Base-by-base conservation (phyloP, 768 basidiomycete species). In the Galerina marginata region DNA sequence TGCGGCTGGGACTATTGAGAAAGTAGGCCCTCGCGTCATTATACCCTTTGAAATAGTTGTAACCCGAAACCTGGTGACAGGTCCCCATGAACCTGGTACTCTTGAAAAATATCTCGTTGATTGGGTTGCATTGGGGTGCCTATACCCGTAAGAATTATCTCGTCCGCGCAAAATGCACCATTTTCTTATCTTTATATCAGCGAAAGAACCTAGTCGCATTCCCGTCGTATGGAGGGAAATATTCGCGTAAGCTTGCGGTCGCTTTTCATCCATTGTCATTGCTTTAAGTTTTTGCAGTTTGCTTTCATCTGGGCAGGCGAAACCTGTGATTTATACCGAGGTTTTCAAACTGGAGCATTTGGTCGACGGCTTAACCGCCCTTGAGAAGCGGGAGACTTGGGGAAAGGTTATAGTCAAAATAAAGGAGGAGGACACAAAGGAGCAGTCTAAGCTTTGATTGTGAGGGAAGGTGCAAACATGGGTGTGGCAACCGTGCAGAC, bases 381-480 rank as follows among this genome's bases (percentile, higher is more conserved):
- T 99, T 16, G 95, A 95, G 69, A 79, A 79, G 47, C 79, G 96
- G 63, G 85, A 92, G 75, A 96, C 95, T 4, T 99, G 95, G 93
- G 96, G 96, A 0, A 98, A 98, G 70, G 91, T 82, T 0, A 79
- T 96, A 25, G 83, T 93, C 7, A 81, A 78, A 51, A 72, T 99
- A 49, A 82, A 79, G 54, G 82, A 86, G 26, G 86, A 88, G 10
- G 68, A 68, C 3, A 54, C 51, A 25, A 65, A 40, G 0, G 67
- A 66, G 55, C 77, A 63, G 54, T 75, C 84, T 3, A 88, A 80
- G 68, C 72, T 88, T 43, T 83, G 54, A 69, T 46, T 5, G 20
- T 20, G 20, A 20, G 20, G 20, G 38, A 36, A 47, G 33, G 37
- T 33, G 39, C 23, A 12, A 15, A 53, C 25, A 45, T 5, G 29